phyloP scores from a whole-genome alignment of 169 alveolate genomes.

The Plasmodium fragile region DNA sequence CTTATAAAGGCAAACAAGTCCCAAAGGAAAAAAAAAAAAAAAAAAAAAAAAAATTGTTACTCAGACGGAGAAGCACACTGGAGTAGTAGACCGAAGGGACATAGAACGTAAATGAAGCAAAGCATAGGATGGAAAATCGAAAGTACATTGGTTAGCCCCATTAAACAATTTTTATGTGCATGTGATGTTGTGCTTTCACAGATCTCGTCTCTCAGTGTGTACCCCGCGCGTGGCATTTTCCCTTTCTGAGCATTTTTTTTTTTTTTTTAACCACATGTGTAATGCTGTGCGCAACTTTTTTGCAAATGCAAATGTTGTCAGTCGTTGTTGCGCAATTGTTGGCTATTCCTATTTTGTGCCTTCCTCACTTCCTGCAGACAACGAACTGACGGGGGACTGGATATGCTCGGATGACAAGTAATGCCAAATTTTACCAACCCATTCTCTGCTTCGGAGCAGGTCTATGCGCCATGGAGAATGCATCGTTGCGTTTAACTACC shows the following conservation, averaged over 20 bases:
- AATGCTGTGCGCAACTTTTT: background rate
- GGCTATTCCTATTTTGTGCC: background rate
- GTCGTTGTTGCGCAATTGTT: background rate
- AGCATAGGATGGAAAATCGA: background rate
- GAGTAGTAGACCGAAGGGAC: background rate
- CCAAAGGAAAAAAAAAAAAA: background rate
- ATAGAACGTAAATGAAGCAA: background rate
- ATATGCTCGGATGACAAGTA: constrained; percentile 74
- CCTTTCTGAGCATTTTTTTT: background rate
- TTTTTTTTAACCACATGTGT: background rate
- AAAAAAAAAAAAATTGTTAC: background rate
- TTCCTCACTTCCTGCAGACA: constrained; percentile 20
- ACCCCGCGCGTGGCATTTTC: background rate
- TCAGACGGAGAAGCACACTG: background rate
- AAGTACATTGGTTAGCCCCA: background rate
- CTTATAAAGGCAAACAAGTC: background rate
- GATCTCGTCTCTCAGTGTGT: background rate
- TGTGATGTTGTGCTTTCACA: background rate
- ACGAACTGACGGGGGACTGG: constrained; percentile 51
- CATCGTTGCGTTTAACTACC: background rate
- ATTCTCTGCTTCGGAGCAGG: background rate
- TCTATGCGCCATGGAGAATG: background rate
- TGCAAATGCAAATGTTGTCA: background rate
- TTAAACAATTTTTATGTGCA: background rate
- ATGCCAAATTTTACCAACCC: background rate